Evolutionary conservation across 164 flowering plant genomes (phyloP).

Genomic region (Chimonanthus praecox): DNA sequence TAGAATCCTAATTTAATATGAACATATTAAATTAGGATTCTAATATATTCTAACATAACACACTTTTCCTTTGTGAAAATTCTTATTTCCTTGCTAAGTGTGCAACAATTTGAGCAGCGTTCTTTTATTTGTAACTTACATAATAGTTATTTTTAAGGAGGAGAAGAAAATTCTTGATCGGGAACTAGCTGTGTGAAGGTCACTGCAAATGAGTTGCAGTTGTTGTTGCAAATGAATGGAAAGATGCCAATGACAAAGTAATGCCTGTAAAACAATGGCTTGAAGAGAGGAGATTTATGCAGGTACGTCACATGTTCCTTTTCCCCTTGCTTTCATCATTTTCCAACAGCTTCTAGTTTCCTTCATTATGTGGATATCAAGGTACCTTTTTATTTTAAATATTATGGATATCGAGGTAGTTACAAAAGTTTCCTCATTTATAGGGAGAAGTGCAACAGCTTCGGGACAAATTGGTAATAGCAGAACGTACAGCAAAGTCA

Average conservation of each 20-base stretch:
- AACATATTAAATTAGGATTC: no score
- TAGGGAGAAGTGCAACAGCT: conserved; percentile 83
- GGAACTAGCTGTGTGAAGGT: conserved; percentile 76
- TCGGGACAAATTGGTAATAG: conserved; percentile 57
- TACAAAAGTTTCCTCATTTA: background rate
- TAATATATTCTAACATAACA: no score
- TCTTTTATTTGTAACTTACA: background rate
- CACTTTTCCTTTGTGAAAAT: background rate
- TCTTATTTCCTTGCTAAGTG: background rate
- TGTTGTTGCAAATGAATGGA: conserved; percentile 90
- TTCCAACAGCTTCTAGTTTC: no score
- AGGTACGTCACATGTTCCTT: conserved; percentile 31
- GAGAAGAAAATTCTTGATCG: conserved; percentile 67
- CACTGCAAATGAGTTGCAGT: conserved; percentile 75
- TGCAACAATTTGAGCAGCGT: background rate
- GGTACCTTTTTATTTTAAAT: background rate
- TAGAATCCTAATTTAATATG: no score
- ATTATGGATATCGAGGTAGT: background rate
- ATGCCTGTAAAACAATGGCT: conserved; percentile 92
- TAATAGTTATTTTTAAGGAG: conserved; percentile 35
- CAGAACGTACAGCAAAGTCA: conserved; percentile 65
- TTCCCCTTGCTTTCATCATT: background rate
- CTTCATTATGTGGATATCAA: background rate
- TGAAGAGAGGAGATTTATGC: conserved; percentile 65
- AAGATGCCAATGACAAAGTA: conserved; percentile 81